A percentile compares a stretch with the other conserved stretches of the same genome.
phyloP scores from a whole-genome alignment of 176 grass and related monocot species.

The Oryza meridionalis region DNA sequence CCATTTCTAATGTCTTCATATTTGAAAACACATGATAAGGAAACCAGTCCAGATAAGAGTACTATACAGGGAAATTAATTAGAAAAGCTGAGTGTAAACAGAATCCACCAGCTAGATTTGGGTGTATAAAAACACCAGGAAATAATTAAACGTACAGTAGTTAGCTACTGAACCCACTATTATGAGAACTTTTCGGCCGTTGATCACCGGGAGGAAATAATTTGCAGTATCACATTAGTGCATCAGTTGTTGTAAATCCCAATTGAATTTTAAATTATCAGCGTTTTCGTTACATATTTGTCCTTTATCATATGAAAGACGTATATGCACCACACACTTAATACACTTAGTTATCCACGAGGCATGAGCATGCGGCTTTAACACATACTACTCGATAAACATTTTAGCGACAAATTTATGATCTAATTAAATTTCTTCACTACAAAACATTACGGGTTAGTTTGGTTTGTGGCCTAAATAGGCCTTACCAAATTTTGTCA shows the following conservation, averaged over 20 bases:
- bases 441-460: too few species aligned
- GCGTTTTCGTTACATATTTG: too few species aligned
- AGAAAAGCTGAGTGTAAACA: conserved; percentile 22
- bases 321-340: too few species aligned
- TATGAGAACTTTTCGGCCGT: background rate
- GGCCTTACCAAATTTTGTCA: too few species aligned
- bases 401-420: too few species aligned
- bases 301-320: too few species aligned
- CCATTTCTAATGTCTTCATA: background rate
- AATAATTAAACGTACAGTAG: background rate
- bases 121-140: background rate
- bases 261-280: background rate
- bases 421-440: too few species aligned
- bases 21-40: background rate
- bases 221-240: background rate
- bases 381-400: too few species aligned
- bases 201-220: background rate
- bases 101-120: conserved; percentile 39
- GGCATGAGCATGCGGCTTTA: too few species aligned
- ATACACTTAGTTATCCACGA: too few species aligned
- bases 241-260: background rate
- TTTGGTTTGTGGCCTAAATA: too few species aligned
- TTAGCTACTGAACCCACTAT: conserved; percentile 39
- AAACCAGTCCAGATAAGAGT: conserved; percentile 12
- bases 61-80: background rate